Percentiles rank a stretch among this genome's conserved stretches.
Conservation (phyloP, 768 basidiomycete genomes). For the Pulveroboletus sp. region DNA sequence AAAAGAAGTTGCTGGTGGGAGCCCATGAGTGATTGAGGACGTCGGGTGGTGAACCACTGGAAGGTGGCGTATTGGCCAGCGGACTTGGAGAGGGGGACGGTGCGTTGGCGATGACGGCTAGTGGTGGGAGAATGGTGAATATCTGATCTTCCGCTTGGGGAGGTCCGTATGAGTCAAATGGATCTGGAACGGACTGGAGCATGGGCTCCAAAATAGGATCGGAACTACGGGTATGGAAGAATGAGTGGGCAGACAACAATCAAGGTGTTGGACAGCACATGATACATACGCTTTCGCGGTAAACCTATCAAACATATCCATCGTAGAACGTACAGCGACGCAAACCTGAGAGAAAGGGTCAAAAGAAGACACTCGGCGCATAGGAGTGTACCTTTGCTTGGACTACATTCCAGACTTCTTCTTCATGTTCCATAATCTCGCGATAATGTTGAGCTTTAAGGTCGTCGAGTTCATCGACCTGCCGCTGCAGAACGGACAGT, state of each 20-base stretch:
- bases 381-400: slow-evolving; percentile 64
- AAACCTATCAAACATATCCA: slow-evolving; percentile 89
- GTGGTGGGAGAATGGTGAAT: slow-evolving; percentile 87
- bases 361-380: slow-evolving; percentile 4
- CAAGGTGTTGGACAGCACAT: slow-evolving; percentile 3
- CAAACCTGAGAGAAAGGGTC: slow-evolving; percentile 51
- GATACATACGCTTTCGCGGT: slow-evolving; percentile 79
- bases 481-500: slow-evolving; percentile 72
- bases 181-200: slow-evolving; percentile 86
- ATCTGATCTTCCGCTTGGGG: slow-evolving; percentile 88
- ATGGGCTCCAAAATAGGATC: slow-evolving; percentile 91
- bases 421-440: slow-evolving; percentile 88
- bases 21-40: slow-evolving; percentile 49
- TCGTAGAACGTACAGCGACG: slow-evolving; percentile 81
- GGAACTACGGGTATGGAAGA: slow-evolving; percentile 44
- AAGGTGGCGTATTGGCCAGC: slow-evolving; percentile 42
- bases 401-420: slow-evolving; percentile 93
- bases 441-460: slow-evolving; percentile 84
- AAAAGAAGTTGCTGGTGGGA: slow-evolving; percentile 45
- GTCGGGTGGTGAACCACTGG: slow-evolving; percentile 34
- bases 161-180: slow-evolving; percentile 90
- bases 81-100: slow-evolving; percentile 63
- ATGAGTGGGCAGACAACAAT: slow-evolving; percentile 6
- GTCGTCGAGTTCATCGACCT: slow-evolving; percentile 89
- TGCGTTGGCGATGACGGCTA: slow-evolving; percentile 68